Base-by-base conservation (phyloP, 108 stramenopile genomes). In the Cyclotella baltica region DNA sequence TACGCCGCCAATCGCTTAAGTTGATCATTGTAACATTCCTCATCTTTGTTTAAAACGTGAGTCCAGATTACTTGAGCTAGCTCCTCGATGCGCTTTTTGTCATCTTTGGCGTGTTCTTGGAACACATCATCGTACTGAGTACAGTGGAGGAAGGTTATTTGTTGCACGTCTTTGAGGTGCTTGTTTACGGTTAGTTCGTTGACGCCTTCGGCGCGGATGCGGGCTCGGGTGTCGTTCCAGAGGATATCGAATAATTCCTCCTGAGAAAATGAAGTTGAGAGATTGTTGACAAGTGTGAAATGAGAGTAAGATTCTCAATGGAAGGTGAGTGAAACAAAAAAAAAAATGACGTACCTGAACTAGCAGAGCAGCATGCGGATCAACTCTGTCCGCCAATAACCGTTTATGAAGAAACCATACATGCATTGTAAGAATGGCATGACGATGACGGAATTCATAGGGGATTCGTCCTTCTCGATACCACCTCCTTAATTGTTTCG, bases 191-290 rank as follows among this genome's bases (percentile, higher is more conserved):
- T 86, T 59, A 93, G 73, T 77, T 96, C 94, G 55, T 87, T 83
- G 28, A 96, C 88, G 6, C 93, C 94, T 62, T 90, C 78, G 1
- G 85, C 80, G 8, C 96, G 88, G 72, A 97, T 94, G 13, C 94
- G 85, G 73, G 87, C 75, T 1, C 68, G 80, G 38, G 94, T 88
- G 69, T 96, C 93, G 29, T 92, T 89, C 96, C 96, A 96, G 35
- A 95, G 84, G 40, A 91, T 86, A 70, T 93, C 92, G 74, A 97
- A 97, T n/a, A 97, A 80, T 73, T 95, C 93, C 74, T 97, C 96
- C 83, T 97, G 28, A 35, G 23, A 36, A 31, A n/a, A n/a, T n/a
- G n/a, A n/a, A n/a, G n/a, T n/a, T n/a, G n/a, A n/a, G n/a, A n/a
- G n/a, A n/a, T n/a, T n/a, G 59, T 36, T 10, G 2, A 40, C 20